These are phyloP conservation scores for Typha latifolia DNA, from an alignment of 176 grass and related monocot species.

Conservation along the genomic window DNA sequence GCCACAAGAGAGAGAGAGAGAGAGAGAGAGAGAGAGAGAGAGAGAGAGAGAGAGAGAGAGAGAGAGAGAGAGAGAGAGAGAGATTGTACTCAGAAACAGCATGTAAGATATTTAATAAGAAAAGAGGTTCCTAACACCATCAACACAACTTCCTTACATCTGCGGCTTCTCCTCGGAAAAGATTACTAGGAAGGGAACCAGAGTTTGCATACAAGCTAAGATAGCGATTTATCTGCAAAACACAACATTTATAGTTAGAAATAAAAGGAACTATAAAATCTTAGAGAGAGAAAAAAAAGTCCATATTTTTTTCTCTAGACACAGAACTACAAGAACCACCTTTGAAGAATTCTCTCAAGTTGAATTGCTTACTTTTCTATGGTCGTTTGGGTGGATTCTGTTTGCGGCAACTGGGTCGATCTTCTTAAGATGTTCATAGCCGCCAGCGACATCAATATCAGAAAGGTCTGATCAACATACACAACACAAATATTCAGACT, in stretches of 20 bases:
- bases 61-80: too few relatives aligned
- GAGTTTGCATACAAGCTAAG: conserved; percentile 62
- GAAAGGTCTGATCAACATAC: conserved; percentile 26
- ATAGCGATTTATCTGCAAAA: conserved; percentile 63
- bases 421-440: conserved; percentile 52
- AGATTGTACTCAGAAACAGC: too few relatives aligned
- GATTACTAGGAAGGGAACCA: conserved; percentile 57
- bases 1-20: conserved; percentile 36
- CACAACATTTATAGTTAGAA: neutral
- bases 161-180: conserved; percentile 65
- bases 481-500: neutral
- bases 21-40: too few relatives aligned
- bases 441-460: conserved; percentile 24
- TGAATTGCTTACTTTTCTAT: conserved; percentile 51
- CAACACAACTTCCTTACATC: conserved; percentile 34
- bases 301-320: neutral
- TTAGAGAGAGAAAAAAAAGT: neutral
- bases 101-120: neutral
- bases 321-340: neutral
- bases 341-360: neutral
- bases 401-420: conserved; percentile 63
- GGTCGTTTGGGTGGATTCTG: conserved; percentile 83
- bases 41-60: too few relatives aligned
- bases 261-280: neutral
- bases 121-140: conserved; percentile 4